phyloP scores from a whole-genome alignment of 83 land plant genomes.

The Isoetes engelmannii region DNA sequence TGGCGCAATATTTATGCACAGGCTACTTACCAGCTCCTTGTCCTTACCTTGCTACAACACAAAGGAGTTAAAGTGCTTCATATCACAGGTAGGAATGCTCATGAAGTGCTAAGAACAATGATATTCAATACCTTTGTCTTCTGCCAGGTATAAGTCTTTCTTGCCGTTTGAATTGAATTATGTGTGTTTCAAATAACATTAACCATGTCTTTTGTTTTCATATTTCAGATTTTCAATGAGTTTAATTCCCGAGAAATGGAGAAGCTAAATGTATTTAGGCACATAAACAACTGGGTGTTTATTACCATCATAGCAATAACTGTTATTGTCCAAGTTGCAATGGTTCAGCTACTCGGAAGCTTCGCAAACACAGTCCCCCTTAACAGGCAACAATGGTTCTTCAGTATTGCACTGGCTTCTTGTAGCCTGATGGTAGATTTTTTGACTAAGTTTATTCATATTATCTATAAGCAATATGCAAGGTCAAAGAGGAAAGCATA shows the following conservation, averaged over 20 bases:
- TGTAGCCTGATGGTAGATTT: slow-evolving; percentile 55
- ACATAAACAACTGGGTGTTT: slow-evolving; percentile 35
- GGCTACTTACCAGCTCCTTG: slow-evolving; percentile 30
- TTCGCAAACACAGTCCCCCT: neutral
- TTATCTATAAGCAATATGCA: slow-evolving; percentile 54
- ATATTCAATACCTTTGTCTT: slow-evolving; percentile 59
- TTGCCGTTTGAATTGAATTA: neutral
- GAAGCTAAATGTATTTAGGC: slow-evolving; percentile 37
- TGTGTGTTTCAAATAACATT: neutral
- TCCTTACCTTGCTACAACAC: slow-evolving; percentile 28
- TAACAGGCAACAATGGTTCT: too few relatives aligned
- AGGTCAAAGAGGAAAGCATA: slow-evolving; percentile 41
- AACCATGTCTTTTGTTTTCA: neutral
- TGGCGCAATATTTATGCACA: slow-evolving; percentile 40
- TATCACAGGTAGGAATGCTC: slow-evolving; percentile 1
- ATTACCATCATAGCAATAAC: slow-evolving; percentile 27
- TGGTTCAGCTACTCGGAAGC: neutral
- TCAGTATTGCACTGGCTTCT: neutral
- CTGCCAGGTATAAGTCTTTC: slow-evolving; percentile 33
- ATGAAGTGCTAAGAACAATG: slow-evolving; percentile 18
- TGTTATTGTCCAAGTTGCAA: slow-evolving; percentile 31
- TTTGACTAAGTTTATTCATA: slow-evolving; percentile 53
- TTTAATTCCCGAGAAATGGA: slow-evolving; percentile 43
- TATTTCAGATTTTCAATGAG: slow-evolving; percentile 34
- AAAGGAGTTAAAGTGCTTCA: slow-evolving; percentile 19